Evolutionary conservation across 2,329 filamentous ascomycete species (phyloP).

Genomic region (Diplodia intermedia): DNA sequence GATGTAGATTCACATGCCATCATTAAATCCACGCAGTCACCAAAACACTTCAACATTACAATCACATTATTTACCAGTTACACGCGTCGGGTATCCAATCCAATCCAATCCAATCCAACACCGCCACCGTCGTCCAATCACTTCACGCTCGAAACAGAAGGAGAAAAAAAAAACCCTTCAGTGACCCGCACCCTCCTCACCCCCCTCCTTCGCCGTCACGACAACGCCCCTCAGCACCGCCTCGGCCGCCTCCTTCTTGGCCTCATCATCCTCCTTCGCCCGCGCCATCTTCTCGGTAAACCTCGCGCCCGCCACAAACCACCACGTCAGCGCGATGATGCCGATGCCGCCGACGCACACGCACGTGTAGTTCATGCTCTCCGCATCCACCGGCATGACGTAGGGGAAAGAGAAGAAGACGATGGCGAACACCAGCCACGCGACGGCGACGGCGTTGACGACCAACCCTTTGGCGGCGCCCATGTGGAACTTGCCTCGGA

Average conservation of each 20-base stretch:
- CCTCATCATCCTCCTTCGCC: constrained; percentile 32
- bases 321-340: constrained; percentile 51
- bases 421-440: constrained; percentile 47
- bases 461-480: constrained; percentile 12
- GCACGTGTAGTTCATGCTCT: constrained; percentile 60
- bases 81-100: neutral
- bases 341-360: constrained; percentile 54
- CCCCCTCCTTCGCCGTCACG: neutral
- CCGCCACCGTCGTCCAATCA: too few species aligned
- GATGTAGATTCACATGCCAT: too few species aligned
- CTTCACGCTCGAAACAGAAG: too few species aligned
- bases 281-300: constrained; percentile 51
- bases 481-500: constrained; percentile 30
- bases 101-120: neutral
- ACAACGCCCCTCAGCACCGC: constrained; percentile 20
- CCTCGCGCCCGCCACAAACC: constrained; percentile 51
- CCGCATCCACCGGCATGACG: constrained; percentile 46
- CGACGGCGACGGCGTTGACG: constrained; percentile 11
- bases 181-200: neutral
- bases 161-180: too few species aligned
- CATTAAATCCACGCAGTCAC: too few species aligned
- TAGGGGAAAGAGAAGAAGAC: constrained; percentile 57
- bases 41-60: neutral
- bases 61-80: neutral
- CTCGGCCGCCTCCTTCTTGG: constrained; percentile 12